Evolutionary conservation across 1,139 yeast species (phyloP), one percentile per base, ranked within the genome.

Genomic region (Eremothecium sinecaudum): DNA sequence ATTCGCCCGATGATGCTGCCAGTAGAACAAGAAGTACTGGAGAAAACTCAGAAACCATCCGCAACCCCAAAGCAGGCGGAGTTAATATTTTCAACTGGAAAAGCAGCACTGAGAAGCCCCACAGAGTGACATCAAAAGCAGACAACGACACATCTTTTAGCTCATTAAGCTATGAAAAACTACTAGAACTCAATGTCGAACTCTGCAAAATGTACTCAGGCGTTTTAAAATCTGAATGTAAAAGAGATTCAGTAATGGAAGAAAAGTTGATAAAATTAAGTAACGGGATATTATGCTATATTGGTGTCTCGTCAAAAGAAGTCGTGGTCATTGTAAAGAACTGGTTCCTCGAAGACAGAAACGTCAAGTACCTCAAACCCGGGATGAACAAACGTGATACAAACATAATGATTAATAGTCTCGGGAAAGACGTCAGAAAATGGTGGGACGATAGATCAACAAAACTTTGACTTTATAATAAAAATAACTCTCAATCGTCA

Each of bases 251-350:
- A 15, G 31, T 49, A 8, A 32, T 30, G 5, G 56, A 52, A 18
- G 56, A 51, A 35, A 45, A 53, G 32, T 35, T 56, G 17, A 22
- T 53, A 2, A 53, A 50, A 19, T 40, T 53, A 15, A 51, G 47
- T 34, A 54, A 56, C 34, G 61, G 61, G 0, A 30, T 56, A 15
- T 32, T 54, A 8, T 53, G 58, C 38, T 56, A 52, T 31, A 36
- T 53, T 11, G 38, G 37, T 9, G 44, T 47, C 9, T 43, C 41
- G 29, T 35, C 39, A 2, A 32, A 42, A 5, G 38, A 44, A 31
- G 18, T 44, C 16, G 32, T 44, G 2, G 19, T 56, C 9, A 34
- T 55, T 14, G 33, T 55, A 7, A 49, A 47, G 24, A 54, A 56
- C 34, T 55, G 60, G 60, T 50, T 45, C 22, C 42, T 35, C 14